Base-by-base conservation (phyloP, 1,139 yeast species). In the Tardiomyces digboiensis region DNA sequence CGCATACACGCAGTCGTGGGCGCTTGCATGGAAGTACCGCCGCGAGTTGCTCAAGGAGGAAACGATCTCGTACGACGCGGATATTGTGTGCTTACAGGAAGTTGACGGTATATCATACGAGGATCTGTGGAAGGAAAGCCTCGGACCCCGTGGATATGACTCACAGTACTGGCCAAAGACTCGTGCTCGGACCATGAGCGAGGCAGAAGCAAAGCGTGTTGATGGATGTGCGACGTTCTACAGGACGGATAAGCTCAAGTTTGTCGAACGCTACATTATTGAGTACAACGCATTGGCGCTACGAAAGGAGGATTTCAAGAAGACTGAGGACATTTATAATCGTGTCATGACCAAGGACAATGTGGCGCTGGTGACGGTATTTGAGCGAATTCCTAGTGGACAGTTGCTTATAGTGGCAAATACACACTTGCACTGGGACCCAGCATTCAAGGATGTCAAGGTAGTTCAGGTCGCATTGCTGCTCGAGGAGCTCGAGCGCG, bases 391-490 rank as follows among this genome's bases (percentile, higher is more conserved):
- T 19, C 46, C 40, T 44, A 75, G 89, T 10, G 89, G 89, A 10
- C 86, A 82, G 60, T 74, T 76, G 51, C 67, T 91, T 42, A 72
- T 86, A 52, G 72, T 87, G 39, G 88, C 84, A 2, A 91, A 89
- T 57, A 89, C 98, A 0, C 99, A 93, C 72, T 77, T 91, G 63
- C 97, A 89, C 64, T 93, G 98, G 97, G 97, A 91, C 67, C 98
- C 98, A 8, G 88, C 87, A 41, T 86, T 80, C 61, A 86, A 87
- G 61, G 99, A 93, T 67, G 99, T 93, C 48, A 93, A 93, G 65
- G 78, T 97, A 7, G 82, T 93, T 65, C 98, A 93, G 70, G 91
- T 86, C 45, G 97, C 96, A 41, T 82, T 91, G 40, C 70, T 93
- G 52, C 69, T 93, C 60, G 97, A 91, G 59, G 96, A 91, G 64